These are phyloP conservation scores for Vitis hybrid DNA, from an alignment of 177 flowering plant species.

Conservation along the genomic window DNA sequence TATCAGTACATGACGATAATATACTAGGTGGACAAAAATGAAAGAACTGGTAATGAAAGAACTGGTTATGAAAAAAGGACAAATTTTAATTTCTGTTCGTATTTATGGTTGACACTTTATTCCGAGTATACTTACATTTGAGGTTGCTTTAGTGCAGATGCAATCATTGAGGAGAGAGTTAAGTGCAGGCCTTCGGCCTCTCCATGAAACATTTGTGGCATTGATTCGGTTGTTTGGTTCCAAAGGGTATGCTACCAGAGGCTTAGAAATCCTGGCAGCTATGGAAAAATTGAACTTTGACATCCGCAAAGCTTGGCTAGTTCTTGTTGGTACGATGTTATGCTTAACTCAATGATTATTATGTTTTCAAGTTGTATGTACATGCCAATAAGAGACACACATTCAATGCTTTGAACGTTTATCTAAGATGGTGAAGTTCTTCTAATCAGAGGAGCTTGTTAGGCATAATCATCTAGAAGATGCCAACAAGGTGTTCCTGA, in stretches of 20 bases:
- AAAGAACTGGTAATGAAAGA: too few relatives aligned
- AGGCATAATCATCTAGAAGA: slow-evolving; percentile 62
- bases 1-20: too few relatives aligned
- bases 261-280: slow-evolving; percentile 86
- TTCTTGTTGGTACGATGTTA: slow-evolving; percentile 71
- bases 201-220: slow-evolving; percentile 85
- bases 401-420: background rate
- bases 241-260: slow-evolving; percentile 73
- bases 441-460: slow-evolving; percentile 76
- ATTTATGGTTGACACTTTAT: background rate
- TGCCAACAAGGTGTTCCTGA: slow-evolving; percentile 85
- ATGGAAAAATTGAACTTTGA: slow-evolving; percentile 88
- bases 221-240: slow-evolving; percentile 79
- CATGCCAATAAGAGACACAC: background rate
- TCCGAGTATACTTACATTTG: background rate
- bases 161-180: slow-evolving; percentile 80
- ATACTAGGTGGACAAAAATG: too few relatives aligned
- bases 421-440: slow-evolving; percentile 11
- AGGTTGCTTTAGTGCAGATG: slow-evolving; percentile 55
- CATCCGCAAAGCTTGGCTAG: slow-evolving; percentile 84
- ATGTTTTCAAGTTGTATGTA: background rate
- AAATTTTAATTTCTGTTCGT: background rate
- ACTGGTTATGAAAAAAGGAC: too few relatives aligned
- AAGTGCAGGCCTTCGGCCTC: slow-evolving; percentile 79
- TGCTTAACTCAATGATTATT: background rate